These are phyloP conservation scores for Dioscorea dumetorum DNA, from an alignment of 106 monocot genomes.

Conservation along the genomic window DNA sequence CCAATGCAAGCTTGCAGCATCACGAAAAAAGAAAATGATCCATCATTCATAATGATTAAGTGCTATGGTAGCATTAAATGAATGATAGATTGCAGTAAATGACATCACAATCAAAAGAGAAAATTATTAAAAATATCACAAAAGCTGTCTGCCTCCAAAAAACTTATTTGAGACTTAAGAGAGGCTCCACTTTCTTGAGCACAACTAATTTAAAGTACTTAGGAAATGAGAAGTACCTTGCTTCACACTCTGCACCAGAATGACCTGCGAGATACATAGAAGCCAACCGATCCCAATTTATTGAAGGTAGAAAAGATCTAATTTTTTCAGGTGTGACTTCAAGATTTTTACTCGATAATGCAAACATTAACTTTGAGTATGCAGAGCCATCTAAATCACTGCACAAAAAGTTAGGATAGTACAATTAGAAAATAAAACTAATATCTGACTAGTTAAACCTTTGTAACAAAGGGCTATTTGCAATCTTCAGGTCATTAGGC, in stretches of 20 bases:
- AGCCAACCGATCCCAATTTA: slow-evolving; percentile 85
- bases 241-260: slow-evolving; percentile 81
- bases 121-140: too few relatives aligned
- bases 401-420: slow-evolving; percentile 16
- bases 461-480: background rate
- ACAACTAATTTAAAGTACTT: too few relatives aligned
- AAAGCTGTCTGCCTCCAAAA: too few relatives aligned
- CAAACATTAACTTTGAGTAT: slow-evolving; percentile 31
- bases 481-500: too few relatives aligned
- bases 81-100: too few relatives aligned
- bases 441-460: background rate
- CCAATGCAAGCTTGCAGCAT: too few relatives aligned
- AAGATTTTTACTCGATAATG: slow-evolving; percentile 27
- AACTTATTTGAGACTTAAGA: too few relatives aligned
- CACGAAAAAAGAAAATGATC: too few relatives aligned
- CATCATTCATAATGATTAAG: too few relatives aligned
- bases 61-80: too few relatives aligned
- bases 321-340: slow-evolving; percentile 68
- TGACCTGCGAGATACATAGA: slow-evolving; percentile 77
- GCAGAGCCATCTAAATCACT: slow-evolving; percentile 38
- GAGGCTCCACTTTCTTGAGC: too few relatives aligned
- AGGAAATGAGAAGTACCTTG: slow-evolving; percentile 44
- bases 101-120: too few relatives aligned
- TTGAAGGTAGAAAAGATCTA: slow-evolving; percentile 58
- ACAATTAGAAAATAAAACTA: slow-evolving; percentile 2